These are phyloP conservation scores for Themeda triandra DNA, from an alignment of 176 grass and related monocot genomes.

Conservation along the genomic window DNA sequence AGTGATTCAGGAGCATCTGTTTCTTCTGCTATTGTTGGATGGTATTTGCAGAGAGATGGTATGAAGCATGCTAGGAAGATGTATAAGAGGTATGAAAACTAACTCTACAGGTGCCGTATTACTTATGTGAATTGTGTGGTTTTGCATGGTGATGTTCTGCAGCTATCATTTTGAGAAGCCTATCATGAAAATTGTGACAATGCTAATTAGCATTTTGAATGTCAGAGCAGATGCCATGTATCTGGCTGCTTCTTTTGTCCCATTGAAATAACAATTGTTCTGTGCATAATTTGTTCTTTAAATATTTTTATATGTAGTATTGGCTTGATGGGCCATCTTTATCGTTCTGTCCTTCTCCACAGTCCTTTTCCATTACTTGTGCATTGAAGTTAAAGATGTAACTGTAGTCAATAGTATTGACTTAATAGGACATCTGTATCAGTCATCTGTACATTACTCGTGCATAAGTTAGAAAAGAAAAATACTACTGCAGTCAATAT, in stretches of 20 bases:
- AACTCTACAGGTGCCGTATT: background rate
- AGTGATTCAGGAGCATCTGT: slow-evolving; percentile 49
- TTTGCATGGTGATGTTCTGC: background rate
- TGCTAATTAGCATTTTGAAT: background rate
- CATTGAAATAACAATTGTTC: background rate
- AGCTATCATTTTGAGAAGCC: background rate
- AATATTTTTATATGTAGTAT: background rate
- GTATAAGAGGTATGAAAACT: slow-evolving; percentile 56
- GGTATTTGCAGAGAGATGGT: slow-evolving; percentile 71
- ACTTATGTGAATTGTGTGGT: background rate
- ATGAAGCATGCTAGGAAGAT: slow-evolving; percentile 67
- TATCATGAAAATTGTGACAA: background rate
- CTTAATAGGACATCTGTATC: too few species aligned
- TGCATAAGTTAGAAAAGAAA: background rate
- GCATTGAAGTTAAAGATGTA: background rate
- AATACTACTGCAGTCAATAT: background rate
- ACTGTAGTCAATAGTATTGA: too few species aligned
- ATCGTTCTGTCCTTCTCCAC: background rate
- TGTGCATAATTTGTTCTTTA: background rate
- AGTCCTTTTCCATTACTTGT: background rate
- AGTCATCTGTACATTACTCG: too few species aligned
- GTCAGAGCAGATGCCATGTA: background rate
- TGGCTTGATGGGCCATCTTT: background rate
- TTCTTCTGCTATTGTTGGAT: slow-evolving; percentile 60
- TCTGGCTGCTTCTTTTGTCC: background rate